These are phyloP conservation scores for Rosa lucieae DNA, from an alignment of 306 rosid genomes.

Conservation along the genomic window DNA sequence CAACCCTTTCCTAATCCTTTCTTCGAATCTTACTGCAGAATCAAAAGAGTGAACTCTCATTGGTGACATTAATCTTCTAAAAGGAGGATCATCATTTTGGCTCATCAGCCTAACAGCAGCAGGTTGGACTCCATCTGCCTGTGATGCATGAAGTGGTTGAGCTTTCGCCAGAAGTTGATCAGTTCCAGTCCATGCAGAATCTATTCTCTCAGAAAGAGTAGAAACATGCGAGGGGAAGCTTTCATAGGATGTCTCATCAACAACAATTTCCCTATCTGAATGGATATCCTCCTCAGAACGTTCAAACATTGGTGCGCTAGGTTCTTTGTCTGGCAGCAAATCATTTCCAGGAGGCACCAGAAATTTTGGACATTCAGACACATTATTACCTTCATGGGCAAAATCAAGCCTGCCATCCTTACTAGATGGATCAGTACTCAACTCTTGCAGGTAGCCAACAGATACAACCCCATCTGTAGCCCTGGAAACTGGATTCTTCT, in stretches of 20 bases:
- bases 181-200: conserved; percentile 93
- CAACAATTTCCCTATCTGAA: conserved; percentile 47
- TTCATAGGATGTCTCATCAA: conserved; percentile 27
- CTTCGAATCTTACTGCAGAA: conserved; percentile 71
- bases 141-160: conserved; percentile 29
- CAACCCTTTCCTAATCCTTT: conserved; percentile 54
- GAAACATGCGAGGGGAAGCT: conserved; percentile 46
- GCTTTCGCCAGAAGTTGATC: conserved; percentile 47
- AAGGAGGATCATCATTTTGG: conserved; percentile 43
- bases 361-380: conserved; percentile 34
- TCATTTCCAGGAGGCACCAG: conserved; percentile 43
- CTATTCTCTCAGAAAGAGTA: conserved; percentile 90
- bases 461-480: conserved; percentile 39
- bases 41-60: conserved; percentile 86
- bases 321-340: conserved; percentile 33
- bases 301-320: conserved; percentile 20
- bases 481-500: conserved; percentile 41
- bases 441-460: conserved; percentile 37
- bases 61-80: conserved; percentile 53
- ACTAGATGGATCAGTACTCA: conserved; percentile 38
- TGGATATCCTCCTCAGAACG: conserved; percentile 41
- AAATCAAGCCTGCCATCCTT: conserved; percentile 39
- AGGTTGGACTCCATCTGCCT: conserved; percentile 36
- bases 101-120: conserved; percentile 29
- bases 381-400: conserved; percentile 34